phyloP scores from a whole-genome alignment of 2,329 filamentous ascomycete species.

The Calonectria hongkongensis region DNA sequence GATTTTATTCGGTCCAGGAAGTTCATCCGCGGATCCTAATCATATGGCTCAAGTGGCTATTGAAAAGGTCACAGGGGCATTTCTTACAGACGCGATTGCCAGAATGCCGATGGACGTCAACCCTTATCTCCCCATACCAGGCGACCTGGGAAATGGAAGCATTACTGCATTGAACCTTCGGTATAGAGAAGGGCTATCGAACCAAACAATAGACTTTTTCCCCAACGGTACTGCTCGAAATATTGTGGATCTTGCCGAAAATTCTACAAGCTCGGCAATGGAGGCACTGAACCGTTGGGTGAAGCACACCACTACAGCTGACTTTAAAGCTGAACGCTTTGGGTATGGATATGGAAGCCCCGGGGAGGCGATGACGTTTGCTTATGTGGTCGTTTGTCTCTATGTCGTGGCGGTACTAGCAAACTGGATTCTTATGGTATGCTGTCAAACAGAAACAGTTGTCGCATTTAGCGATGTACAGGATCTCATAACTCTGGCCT shows the following conservation, averaged over 20 bases:
- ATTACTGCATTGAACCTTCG: background rate
- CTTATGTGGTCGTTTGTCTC: background rate
- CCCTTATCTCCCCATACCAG: background rate
- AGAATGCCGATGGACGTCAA: background rate
- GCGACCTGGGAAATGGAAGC: background rate
- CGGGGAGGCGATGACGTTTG: slow-evolving; percentile 26
- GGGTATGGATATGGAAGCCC: slow-evolving; percentile 29
- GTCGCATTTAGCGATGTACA: slow-evolving; percentile 27
- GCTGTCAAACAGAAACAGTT: background rate
- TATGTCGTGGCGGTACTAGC: background rate
- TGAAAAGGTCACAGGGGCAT: slow-evolving; percentile 23
- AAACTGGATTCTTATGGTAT: background rate
- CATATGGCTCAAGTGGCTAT: slow-evolving; percentile 1
- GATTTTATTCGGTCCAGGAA: slow-evolving; percentile 20
- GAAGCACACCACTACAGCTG: background rate
- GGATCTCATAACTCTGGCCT: slow-evolving; percentile 25
- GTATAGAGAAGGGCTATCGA: background rate
- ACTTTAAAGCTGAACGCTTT: slow-evolving; percentile 21
- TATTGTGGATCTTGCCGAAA: background rate
- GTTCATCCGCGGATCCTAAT: background rate
- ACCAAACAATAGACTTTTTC: background rate
- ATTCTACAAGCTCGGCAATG: too few relatives aligned
- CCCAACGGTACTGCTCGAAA: background rate
- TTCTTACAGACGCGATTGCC: slow-evolving; percentile 29
- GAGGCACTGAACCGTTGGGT: background rate